Evolutionary conservation across 2,329 filamentous ascomycete genomes (phyloP), one percentile per base, ranked within the genome.

Genomic region (Akanthomyces lecanii): DNA sequence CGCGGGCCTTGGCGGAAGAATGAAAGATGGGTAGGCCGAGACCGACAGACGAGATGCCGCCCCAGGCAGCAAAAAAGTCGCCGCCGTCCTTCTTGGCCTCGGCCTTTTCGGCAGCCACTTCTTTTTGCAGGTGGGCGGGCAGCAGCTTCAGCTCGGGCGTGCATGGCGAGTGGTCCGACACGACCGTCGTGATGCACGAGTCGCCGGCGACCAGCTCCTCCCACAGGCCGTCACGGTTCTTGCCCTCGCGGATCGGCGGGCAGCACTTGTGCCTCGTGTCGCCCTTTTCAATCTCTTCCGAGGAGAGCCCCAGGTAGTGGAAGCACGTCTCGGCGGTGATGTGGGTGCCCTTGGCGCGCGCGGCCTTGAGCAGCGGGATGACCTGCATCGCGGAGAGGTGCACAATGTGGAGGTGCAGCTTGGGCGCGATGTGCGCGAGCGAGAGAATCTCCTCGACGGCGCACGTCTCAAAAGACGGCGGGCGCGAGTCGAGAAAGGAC

Each of bases 21-120:
- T 93, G 89, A 6, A 99, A 82, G 67, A 99, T 97, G 5, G 92
- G 91, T 4, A 99, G 82, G 0, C 95, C 95, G 1, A 99, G 85
- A 0, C 95, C 95, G 21, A 99, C 94, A 5, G 90, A 95, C 4
- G 91, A 94, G 71, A 99, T 97, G 16, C 95, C 95, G 61, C 95
- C 95, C 95, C 95, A 99, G 1, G 93, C 93, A 4, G 89, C 87
- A 77, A 98, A 95, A 82, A 99, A 98, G 77, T 98, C 91, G 16
- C 45, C 45, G 12, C 16, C 21, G 3, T 53, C 47, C 40, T 50
- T 55, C 3, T 74, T 54, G 4, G 38, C n/a, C 14, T 42, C 69
- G 25, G 79, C 76, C 44, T 76, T 72, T 1, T 75, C 71, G 28
- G 73, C 72, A 6, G 74, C 70, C 23, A 72, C 69, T 5, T 69